Conservation (phyloP, 192 early-diverging fungal genomes). For the Pilaira anomala region DNA sequence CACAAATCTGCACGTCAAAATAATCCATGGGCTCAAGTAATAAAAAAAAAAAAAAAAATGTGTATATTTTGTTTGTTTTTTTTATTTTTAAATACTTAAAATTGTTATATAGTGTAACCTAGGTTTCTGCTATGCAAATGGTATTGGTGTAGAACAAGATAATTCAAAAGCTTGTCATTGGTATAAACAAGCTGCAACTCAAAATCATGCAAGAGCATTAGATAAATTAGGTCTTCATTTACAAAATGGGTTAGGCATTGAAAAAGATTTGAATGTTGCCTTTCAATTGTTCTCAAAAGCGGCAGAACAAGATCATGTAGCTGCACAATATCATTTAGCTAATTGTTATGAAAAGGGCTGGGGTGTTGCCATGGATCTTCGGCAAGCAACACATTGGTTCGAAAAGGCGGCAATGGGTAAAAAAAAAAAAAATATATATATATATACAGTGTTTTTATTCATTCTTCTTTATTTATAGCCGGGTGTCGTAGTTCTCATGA, state of each 20-base stretch:
- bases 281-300: slow-evolving; percentile 56
- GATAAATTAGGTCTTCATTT: slow-evolving; percentile 53
- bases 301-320: slow-evolving; percentile 63
- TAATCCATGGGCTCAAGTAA: slow-evolving; percentile 72
- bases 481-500: slow-evolving; percentile 32
- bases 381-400: slow-evolving; percentile 32
- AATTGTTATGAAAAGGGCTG: slow-evolving; percentile 50
- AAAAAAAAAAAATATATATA: background rate
- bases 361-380: slow-evolving; percentile 26
- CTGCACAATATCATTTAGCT: slow-evolving; percentile 48
- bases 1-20: slow-evolving; percentile 63
- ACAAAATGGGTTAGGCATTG: slow-evolving; percentile 49
- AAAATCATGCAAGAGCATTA: slow-evolving; percentile 55
- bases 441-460: background rate
- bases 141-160: slow-evolving; percentile 63
- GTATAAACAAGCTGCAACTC: slow-evolving; percentile 54
- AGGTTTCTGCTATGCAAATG: slow-evolving; percentile 73
- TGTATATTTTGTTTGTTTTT: too few relatives aligned
- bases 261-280: slow-evolving; percentile 42
- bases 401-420: slow-evolving; percentile 35
- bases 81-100: too few relatives aligned
- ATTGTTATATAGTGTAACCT: slow-evolving; percentile 53
- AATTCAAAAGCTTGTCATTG: slow-evolving; percentile 53
- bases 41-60: too few relatives aligned
- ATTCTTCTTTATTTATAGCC: slow-evolving; percentile 4